Base-by-base conservation (phyloP, 2,329 filamentous ascomycete species). In the Diaporthe sp. region DNA sequence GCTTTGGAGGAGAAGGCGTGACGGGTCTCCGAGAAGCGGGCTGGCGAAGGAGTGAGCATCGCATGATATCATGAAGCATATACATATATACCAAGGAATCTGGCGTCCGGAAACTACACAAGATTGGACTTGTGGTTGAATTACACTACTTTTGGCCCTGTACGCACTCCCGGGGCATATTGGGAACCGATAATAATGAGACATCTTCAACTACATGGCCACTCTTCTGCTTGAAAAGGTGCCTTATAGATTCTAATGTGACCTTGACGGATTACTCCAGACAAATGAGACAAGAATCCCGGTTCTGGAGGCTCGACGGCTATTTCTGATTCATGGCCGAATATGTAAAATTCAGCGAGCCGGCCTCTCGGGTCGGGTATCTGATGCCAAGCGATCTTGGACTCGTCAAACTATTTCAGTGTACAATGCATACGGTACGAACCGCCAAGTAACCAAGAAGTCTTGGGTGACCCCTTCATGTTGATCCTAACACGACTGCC, bases 21-120 rank as follows among this genome's bases (percentile, higher is more conserved):
- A 44, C 1, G 20, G 7, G 2, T 1, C 0, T 1, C 3, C 10
- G 3, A 4, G 4, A 17, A 7, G 31, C 22, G 4, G 10, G 39
- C 9, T 42, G 9, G 15, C n/a, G 4, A 53, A 31, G n/a, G 49
- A 13, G 15, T 22, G 31, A 22, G 49, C 34, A 42, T 28, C 4
- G 17, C 1, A 28, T 55, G 9, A 28, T 42, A 55, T 20, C 25
- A n/a, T 3, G 13, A 6, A 28, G 5, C 5, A 28, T 10, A 53
- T 53, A 42, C 17, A 53, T 53, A 42, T 25, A 70, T 70, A 70
- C 65, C 65, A 39, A 10, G 22, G n/a, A 12, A 42, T 8, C 3
- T 1, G 49, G 65, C n/a, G 34, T 42, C 31, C 17, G 49, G 34
- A 13, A 68, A 31, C 0, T 25, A 37, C 10, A 3, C 10, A 3